Base-by-base conservation (phyloP, 257 asterid species). In the Solanum corneliomulleri region DNA sequence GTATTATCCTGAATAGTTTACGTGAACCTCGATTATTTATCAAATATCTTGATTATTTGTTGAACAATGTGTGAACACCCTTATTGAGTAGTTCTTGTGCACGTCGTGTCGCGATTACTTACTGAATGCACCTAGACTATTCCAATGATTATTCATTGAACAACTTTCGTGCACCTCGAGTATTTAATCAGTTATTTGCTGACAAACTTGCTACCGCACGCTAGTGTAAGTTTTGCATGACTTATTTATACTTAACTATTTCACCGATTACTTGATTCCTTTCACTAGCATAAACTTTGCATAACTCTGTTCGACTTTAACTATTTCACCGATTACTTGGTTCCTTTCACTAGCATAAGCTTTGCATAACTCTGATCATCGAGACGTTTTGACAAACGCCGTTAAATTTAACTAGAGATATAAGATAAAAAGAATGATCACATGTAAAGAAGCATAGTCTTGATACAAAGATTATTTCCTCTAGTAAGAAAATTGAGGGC, bases 401-500 rank as follows among this genome's bases (percentile, higher is more conserved):
- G 4, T 5, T 47, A 29, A 5, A 9, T 80, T 80, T 68, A 80
- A 78, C 11, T 49, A 6, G 15, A 23, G 27, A 49, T 35, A 10
- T 35, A 6, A 27, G 41, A 77, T 44, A 45, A 45, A 44, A 78
- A 44, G 58, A 75, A 12, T 75, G 49, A 1, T 39, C 56, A 6
- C 58, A 76, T 76, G 83, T 41, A 76, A 75, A 42, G n/a, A 77
- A 44, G 25, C 64, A 77, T 25, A 77, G 39, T 18, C 84, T 47
- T 47, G 7, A 44, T 18, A 47, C 44, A 80, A 69, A 29, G 25
- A 18, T 80, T 29, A 80, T 80, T 80, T 80, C 68, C 85, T 80
- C 85, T 80, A 9, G 42, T 49, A 81, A 81, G 69, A 81, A 81
- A 81, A 81, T 18, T 47, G 69, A 81, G 85, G 85, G 68, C 45